phyloP scores from a whole-genome alignment of 768 basidiomycete genomes.

The Collybia mongolica region DNA sequence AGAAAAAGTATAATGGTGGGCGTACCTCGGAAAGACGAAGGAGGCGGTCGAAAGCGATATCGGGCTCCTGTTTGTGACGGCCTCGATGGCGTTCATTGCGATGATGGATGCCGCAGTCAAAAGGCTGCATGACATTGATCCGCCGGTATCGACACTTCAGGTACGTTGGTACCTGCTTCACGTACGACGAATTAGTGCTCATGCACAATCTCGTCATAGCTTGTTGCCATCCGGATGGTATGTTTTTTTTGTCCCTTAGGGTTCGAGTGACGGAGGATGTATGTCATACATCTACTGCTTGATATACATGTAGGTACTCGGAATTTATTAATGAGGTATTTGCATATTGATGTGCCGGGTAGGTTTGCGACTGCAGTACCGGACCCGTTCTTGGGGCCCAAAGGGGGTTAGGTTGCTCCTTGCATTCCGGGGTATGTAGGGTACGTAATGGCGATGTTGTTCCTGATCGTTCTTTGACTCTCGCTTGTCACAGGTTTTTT shows the following conservation, averaged over 20 bases:
- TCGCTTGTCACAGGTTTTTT: constrained; percentile 51
- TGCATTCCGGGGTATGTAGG: constrained; percentile 60
- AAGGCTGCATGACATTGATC: constrained; percentile 20
- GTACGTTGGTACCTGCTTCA: constrained; percentile 7
- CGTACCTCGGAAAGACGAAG: not conserved
- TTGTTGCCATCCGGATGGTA: constrained; percentile 27
- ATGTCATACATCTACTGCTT: constrained; percentile 42
- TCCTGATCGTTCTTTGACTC: not conserved
- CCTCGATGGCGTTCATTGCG: constrained; percentile 18
- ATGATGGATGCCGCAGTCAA: constrained; percentile 21
- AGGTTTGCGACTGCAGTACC: constrained; percentile 37
- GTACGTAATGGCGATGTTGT: constrained; percentile 27
- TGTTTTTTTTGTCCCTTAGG: not conserved
- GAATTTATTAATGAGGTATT: too few species aligned
- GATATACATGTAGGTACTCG: constrained; percentile 41
- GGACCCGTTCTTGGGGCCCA: constrained; percentile 66
- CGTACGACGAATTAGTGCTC: constrained; percentile 39
- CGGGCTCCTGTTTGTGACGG: constrained; percentile 9
- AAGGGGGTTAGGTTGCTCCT: constrained; percentile 62
- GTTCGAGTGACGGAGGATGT: not conserved
- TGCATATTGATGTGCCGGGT: not conserved
- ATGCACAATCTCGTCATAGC: not conserved
- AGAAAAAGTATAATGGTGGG: constrained; percentile 5
- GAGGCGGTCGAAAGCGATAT: not conserved
- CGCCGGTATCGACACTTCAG: constrained; percentile 20